phyloP scores from a whole-genome alignment of 495 filamentous ascomycete species.

The Talaromyces proteolyticus region DNA sequence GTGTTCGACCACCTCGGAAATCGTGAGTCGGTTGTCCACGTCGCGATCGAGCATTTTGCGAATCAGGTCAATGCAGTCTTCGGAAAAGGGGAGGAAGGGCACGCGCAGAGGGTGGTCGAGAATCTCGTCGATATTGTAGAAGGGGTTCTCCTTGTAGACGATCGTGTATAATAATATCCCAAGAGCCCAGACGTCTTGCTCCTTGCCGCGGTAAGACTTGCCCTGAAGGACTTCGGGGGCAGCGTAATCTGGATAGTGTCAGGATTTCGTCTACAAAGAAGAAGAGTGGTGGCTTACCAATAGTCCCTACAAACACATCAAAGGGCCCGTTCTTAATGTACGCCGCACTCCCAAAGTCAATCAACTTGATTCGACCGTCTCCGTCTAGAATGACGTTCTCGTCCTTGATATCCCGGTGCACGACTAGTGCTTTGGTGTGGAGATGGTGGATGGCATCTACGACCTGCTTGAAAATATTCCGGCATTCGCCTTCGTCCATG shows the following conservation, averaged over 20 bases:
- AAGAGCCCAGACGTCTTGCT: conserved; percentile 98
- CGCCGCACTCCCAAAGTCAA: conserved; percentile 96
- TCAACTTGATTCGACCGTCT: conserved; percentile 92
- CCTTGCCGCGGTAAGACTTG: conserved; percentile 87
- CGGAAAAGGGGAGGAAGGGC: conserved; percentile 80
- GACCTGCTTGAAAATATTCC: conserved; percentile 93
- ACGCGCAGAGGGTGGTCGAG: conserved; percentile 94
- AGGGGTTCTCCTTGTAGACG: conserved; percentile 98
- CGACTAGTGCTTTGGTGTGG: conserved; percentile 85
- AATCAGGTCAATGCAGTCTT: conserved; percentile 85
- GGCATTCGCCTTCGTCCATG: conserved; percentile 92
- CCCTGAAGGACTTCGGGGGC: conserved; percentile 96
- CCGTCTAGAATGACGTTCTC: conserved; percentile 96
- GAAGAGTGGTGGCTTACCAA: conserved; percentile 57
- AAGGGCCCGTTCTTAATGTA: conserved; percentile 98
- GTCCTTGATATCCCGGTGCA: conserved; percentile 98
- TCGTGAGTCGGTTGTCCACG: conserved; percentile 72
- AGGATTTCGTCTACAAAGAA: conserved; percentile 1
- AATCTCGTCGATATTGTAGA: conserved; percentile 99
- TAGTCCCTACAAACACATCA: conserved; percentile 98
- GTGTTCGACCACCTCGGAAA: conserved; percentile 80
- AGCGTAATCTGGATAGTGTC: conserved; percentile 72
- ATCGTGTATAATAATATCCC: conserved; percentile 97
- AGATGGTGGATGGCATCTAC: conserved; percentile 84
- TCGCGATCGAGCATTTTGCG: conserved; percentile 87